Percentiles rank a stretch among this genome's conserved stretches.
Conservation (phyloP, 1,284 basidiomycete genomes). For the Moesziomyces sp. region DNA sequence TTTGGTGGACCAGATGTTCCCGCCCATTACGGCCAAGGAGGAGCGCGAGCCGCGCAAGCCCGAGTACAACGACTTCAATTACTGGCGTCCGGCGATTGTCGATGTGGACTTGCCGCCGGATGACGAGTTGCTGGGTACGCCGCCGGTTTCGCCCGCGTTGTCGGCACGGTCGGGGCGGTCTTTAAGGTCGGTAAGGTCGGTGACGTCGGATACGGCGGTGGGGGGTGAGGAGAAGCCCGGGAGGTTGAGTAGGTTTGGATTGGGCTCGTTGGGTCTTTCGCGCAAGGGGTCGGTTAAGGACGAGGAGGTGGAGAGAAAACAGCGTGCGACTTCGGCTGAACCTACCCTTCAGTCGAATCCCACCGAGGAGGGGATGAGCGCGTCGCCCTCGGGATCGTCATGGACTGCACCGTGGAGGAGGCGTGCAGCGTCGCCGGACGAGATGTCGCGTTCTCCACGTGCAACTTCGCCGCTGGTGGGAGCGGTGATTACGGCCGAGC, state of each 20-base stretch:
- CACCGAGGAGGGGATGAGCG: neutral
- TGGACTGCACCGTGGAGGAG: slow-evolving; percentile 55
- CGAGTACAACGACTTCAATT: slow-evolving; percentile 97
- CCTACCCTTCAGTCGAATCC: slow-evolving; percentile 13
- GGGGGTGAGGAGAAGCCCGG: slow-evolving; percentile 18
- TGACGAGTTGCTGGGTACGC: slow-evolving; percentile 77
- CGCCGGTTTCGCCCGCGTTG: slow-evolving; percentile 83
- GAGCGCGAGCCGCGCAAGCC: slow-evolving; percentile 73
- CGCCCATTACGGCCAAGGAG: slow-evolving; percentile 84
- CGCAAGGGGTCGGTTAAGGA: slow-evolving; percentile 10
- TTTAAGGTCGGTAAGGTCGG: slow-evolving; percentile 31
- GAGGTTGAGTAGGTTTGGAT: slow-evolving; percentile 47
- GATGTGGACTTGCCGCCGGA: slow-evolving; percentile 76
- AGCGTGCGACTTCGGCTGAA: slow-evolving; percentile 23
- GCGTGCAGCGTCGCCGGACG: slow-evolving; percentile 39
- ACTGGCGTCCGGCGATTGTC: slow-evolving; percentile 82
- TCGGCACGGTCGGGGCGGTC: slow-evolving; percentile 83
- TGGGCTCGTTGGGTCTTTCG: slow-evolving; percentile 46
- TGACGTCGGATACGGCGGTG: slow-evolving; percentile 29
- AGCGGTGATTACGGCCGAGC: slow-evolving; percentile 46
- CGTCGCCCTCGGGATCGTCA: slow-evolving; percentile 7
- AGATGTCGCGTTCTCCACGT: neutral
- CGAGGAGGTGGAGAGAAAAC: neutral
- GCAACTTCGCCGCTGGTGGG: slow-evolving; percentile 54
- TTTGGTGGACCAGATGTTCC: slow-evolving; percentile 99